Conservation (phyloP, 768 basidiomycete genomes). For the Boletus sensibilis region DNA sequence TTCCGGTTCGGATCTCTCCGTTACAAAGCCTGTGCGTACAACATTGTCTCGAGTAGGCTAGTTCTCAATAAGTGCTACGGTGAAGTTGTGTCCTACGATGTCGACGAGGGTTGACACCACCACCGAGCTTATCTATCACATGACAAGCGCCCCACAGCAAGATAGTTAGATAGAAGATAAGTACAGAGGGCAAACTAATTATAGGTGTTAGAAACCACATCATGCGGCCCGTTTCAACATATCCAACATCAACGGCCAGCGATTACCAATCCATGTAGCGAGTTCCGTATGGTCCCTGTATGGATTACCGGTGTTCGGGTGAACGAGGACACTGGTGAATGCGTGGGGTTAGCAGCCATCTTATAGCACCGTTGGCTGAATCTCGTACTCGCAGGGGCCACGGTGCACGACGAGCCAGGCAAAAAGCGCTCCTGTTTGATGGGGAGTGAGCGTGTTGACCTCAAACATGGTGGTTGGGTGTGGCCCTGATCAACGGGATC, state of each 20-base stretch:
- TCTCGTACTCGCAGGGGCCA: conserved; percentile 69
- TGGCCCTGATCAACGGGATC: conserved; percentile 42
- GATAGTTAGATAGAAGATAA: too few relatives aligned
- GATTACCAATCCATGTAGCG: conserved; percentile 63
- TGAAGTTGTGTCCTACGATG: neutral
- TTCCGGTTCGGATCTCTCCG: conserved; percentile 13
- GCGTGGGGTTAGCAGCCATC: neutral
- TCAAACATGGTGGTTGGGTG: conserved; percentile 75
- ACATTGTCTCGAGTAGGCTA: neutral
- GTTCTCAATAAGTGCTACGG: neutral
- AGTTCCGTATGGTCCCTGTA: conserved; percentile 62
- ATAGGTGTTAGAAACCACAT: too few relatives aligned
- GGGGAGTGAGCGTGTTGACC: conserved; percentile 63
- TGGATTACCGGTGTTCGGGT: conserved; percentile 63
- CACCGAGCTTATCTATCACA: neutral
- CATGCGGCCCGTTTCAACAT: conserved; percentile 21
- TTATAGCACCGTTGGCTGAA: neutral
- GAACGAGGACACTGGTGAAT: conserved; percentile 56
- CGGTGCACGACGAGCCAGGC: conserved; percentile 66
- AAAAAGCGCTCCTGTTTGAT: conserved; percentile 68
- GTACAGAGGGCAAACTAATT: too few relatives aligned
- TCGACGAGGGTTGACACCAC: too few relatives aligned
- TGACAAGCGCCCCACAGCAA: neutral
- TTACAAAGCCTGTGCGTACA: too few relatives aligned
- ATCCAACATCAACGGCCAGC: conserved; percentile 53